Conservation (phyloP, 1,284 basidiomycete genomes). For the Cryptococcus floricola region DNA sequence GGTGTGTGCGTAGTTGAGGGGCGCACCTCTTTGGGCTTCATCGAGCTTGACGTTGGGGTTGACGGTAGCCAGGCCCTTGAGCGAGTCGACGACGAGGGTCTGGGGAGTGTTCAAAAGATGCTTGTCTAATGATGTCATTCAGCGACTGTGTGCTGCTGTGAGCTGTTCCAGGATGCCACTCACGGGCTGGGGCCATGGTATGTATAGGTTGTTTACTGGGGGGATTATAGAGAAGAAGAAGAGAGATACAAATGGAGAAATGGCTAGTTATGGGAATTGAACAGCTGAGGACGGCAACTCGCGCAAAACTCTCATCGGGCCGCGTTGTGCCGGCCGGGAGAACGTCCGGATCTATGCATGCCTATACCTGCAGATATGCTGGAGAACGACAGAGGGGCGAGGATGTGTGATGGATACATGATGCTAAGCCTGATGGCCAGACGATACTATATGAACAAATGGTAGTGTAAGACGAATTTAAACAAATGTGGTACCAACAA, state of each 20-base stretch:
- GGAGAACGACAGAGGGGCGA: too few relatives aligned
- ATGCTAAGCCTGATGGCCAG: background rate
- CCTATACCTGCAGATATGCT: too few relatives aligned
- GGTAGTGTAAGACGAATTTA: too few relatives aligned
- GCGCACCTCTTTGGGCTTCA: constrained; percentile 40
- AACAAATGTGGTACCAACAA: too few relatives aligned
- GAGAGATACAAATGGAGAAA: background rate
- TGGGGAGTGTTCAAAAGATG: constrained; percentile 70
- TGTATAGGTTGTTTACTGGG: background rate
- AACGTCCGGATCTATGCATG: background rate
- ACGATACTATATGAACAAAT: background rate
- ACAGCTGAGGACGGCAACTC: background rate
- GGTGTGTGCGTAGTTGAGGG: background rate
- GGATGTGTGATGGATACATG: background rate
- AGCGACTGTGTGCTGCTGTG: background rate
- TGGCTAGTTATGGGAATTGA: background rate
- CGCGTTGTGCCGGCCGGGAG: background rate
- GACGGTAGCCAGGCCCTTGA: constrained; percentile 65
- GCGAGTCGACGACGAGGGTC: constrained; percentile 69
- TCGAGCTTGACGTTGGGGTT: constrained; percentile 71
- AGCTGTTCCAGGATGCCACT: constrained; percentile 1
- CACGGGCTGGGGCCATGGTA: constrained; percentile 11
- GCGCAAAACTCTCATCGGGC: background rate
- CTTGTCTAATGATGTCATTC: constrained; percentile 51
- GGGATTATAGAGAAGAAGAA: background rate